phyloP scores from a whole-genome alignment of 2,329 filamentous ascomycete genomes.

The Coniochaeta sp. region DNA sequence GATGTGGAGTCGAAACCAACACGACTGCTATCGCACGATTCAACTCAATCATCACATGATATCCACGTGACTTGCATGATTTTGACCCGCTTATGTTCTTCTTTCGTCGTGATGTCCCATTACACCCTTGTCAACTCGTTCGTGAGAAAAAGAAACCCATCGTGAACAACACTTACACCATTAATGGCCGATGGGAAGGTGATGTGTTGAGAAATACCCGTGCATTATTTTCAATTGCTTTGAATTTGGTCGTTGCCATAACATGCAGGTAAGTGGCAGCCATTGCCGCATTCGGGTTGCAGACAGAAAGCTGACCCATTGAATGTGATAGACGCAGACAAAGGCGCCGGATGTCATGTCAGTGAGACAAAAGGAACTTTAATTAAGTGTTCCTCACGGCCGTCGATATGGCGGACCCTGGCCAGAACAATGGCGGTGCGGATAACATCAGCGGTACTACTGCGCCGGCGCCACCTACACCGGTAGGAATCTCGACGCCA shows the following conservation, averaged over 20 bases:
- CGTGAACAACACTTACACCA: too few relatives aligned
- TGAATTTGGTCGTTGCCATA: too few relatives aligned
- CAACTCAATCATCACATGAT: conserved; percentile 1
- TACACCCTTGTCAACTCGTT: too few relatives aligned
- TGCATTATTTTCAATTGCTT: too few relatives aligned
- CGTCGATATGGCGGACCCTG: not conserved
- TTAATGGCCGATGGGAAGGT: too few relatives aligned
- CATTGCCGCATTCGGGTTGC: too few relatives aligned
- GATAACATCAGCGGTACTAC: too few relatives aligned
- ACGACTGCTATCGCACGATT: too few relatives aligned
- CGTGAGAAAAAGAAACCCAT: too few relatives aligned
- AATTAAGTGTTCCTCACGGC: not conserved
- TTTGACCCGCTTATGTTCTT: not conserved
- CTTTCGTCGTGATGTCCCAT: too few relatives aligned
- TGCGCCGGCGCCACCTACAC: not conserved
- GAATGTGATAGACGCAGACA: not conserved
- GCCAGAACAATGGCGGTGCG: not conserved
- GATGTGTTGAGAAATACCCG: too few relatives aligned
- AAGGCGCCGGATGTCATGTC: not conserved
- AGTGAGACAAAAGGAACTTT: not conserved
- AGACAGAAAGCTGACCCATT: not conserved
- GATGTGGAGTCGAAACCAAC: too few relatives aligned
- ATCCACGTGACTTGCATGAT: not conserved
- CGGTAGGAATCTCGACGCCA: not conserved
- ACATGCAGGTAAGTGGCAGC: not conserved